Evolutionary conservation across 2,329 filamentous ascomycete species (phyloP).

Genomic region (Colletotrichum magnum): DNA sequence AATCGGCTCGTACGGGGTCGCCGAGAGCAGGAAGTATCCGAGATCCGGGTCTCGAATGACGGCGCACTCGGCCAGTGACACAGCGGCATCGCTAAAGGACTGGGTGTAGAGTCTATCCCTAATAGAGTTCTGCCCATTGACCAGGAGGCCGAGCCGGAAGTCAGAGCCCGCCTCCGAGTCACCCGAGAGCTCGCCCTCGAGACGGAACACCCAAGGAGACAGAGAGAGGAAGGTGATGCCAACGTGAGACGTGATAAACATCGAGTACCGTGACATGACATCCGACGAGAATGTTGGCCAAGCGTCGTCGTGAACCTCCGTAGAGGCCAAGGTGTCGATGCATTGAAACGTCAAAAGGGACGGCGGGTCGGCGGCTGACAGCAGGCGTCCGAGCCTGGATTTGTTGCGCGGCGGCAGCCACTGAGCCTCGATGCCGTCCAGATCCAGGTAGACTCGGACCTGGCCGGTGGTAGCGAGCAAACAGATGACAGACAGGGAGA

Average conservation of each 20-base stretch:
- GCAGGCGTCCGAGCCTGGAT: slow-evolving; percentile 58
- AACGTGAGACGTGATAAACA: slow-evolving; percentile 73
- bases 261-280: slow-evolving; percentile 72
- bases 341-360: slow-evolving; percentile 73
- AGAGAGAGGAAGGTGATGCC: slow-evolving; percentile 74
- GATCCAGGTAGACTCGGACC: slow-evolving; percentile 72
- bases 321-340: slow-evolving; percentile 69
- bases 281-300: slow-evolving; percentile 77
- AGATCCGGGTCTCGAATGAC: slow-evolving; percentile 73
- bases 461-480: slow-evolving; percentile 73
- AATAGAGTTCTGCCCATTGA: slow-evolving; percentile 69
- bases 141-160: slow-evolving; percentile 72
- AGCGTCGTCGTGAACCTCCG: slow-evolving; percentile 68
- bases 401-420: slow-evolving; percentile 73
- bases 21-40: slow-evolving; percentile 74
- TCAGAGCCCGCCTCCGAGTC: slow-evolving; percentile 71
- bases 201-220: slow-evolving; percentile 73
- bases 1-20: slow-evolving; percentile 70
- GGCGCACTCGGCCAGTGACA: slow-evolving; percentile 67
- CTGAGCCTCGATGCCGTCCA: slow-evolving; percentile 75
- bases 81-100: slow-evolving; percentile 59
- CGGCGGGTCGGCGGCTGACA: slow-evolving; percentile 56
- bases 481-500: slow-evolving; percentile 73
- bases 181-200: slow-evolving; percentile 72
- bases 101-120: slow-evolving; percentile 72